Evolutionary conservation across 148 eudicot genomes (phyloP).

Genomic region (Cornus florida): DNA sequence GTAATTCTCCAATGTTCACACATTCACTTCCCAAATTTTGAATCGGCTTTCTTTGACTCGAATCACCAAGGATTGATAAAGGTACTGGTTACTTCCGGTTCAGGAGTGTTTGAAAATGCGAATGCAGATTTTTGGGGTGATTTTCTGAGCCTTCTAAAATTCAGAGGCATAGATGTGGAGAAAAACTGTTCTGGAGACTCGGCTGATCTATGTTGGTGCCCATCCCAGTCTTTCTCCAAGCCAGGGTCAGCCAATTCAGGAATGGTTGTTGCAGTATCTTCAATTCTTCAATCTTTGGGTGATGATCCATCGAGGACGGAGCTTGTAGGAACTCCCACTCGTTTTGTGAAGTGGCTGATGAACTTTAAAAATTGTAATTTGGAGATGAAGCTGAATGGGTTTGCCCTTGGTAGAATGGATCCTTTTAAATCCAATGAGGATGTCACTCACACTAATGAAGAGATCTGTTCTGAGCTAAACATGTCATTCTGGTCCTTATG

Average conservation of each 20-base stretch:
- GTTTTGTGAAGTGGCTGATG: constrained; percentile 74
- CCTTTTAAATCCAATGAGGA: constrained; percentile 33
- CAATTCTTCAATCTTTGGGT: constrained; percentile 63
- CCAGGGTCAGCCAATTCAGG: constrained; percentile 31
- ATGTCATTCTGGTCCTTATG: constrained; percentile 88
- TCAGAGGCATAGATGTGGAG: constrained; percentile 34
- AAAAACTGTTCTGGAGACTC: constrained; percentile 24
- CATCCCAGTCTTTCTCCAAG: constrained; percentile 34
- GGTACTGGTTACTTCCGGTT: constrained; percentile 52
- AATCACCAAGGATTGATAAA: constrained; percentile 46
- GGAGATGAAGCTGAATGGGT: constrained; percentile 68
- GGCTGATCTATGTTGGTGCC: constrained; percentile 58
- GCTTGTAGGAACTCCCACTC: constrained; percentile 72
- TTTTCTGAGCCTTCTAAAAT: constrained; percentile 53
- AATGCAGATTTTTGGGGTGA: constrained; percentile 62
- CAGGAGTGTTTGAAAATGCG: constrained; percentile 58
- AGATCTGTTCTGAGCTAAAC: constrained; percentile 53
- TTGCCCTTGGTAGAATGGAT: constrained; percentile 23
- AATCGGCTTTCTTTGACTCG: constrained; percentile 50
- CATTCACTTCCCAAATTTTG: constrained; percentile 57
- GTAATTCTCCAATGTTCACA: constrained; percentile 73
- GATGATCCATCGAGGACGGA: constrained; percentile 83
- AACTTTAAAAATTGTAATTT: constrained; percentile 51
- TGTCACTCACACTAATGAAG: constrained; percentile 9
- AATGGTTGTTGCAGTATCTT: constrained; percentile 62